Percentiles rank a stretch among this genome's conserved stretches.
Evolutionary conservation across 371 early-diverging fungal genomes (phyloP).

Genomic region (Mucor velutinosus): DNA sequence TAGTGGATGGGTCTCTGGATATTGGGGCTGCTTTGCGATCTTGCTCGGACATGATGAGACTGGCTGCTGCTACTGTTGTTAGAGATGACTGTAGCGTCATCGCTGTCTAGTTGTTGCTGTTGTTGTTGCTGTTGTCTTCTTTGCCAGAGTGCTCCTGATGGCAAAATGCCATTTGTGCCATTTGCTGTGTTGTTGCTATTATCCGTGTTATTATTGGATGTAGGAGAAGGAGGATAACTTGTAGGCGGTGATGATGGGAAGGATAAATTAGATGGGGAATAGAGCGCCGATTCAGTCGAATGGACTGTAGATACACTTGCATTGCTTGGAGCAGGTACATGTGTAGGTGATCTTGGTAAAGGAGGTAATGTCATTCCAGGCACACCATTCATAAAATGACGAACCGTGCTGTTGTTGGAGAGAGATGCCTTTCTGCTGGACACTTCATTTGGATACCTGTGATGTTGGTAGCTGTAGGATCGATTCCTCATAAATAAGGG

Average conservation of each 20-base stretch:
- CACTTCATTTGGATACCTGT: slow-evolving; percentile 11
- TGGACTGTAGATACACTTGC: slow-evolving; percentile 19
- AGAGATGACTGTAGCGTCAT: neutral
- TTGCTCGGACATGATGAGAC: slow-evolving; percentile 37
- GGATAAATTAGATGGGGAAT: slow-evolving; percentile 9
- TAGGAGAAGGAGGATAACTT: slow-evolving; percentile 50
- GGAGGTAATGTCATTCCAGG: slow-evolving; percentile 54
- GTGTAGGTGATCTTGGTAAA: slow-evolving; percentile 44
- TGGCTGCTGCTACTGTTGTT: neutral
- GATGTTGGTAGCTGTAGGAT: slow-evolving; percentile 22
- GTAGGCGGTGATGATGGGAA: slow-evolving; percentile 53
- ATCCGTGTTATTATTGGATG: slow-evolving; percentile 15
- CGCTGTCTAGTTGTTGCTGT: neutral
- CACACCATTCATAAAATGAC: slow-evolving; percentile 21
- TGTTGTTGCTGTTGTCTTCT: slow-evolving; percentile 19
- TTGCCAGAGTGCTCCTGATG: slow-evolving; percentile 28
- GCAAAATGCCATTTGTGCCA: slow-evolving; percentile 1
- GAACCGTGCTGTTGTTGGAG: slow-evolving; percentile 2
- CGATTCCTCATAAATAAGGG: slow-evolving; percentile 9
- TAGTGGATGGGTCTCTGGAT: slow-evolving; percentile 39
- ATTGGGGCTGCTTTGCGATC: slow-evolving; percentile 67
- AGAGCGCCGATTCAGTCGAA: neutral
- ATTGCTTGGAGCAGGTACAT: slow-evolving; percentile 2
- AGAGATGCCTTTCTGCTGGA: slow-evolving; percentile 16
- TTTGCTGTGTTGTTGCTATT: neutral